Percentiles rank a stretch among this genome's conserved stretches.
Evolutionary conservation across 225 moss, liverwort and hornwort species (phyloP).

Genomic region (Anthoceros angustus): DNA sequence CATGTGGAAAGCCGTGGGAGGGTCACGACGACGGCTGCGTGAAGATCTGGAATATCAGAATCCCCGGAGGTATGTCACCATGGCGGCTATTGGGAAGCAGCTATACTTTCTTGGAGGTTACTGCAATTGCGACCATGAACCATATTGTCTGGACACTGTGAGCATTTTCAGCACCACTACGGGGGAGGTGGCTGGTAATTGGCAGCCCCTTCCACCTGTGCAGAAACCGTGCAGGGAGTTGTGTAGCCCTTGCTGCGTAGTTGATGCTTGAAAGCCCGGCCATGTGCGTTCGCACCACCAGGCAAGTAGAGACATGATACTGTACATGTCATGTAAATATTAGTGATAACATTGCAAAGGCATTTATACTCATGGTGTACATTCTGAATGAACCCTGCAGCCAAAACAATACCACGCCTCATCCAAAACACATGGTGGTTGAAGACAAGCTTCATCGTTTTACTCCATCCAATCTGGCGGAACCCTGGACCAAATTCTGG

Average conservation of each 20-base stretch:
- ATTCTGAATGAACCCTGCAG: too few relatives aligned
- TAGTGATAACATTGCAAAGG: too few relatives aligned
- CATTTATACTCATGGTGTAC: too few relatives aligned
- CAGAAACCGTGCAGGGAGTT: neutral
- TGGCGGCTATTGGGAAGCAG: constrained; percentile 1
- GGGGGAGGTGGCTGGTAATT: neutral
- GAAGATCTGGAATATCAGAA: constrained; percentile 1
- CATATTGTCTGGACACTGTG: neutral
- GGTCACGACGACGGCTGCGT: neutral
- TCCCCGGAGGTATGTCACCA: neutral
- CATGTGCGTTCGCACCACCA: neutral
- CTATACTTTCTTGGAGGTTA: constrained; percentile 2
- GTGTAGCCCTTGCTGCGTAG: constrained; percentile 1
- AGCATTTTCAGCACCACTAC: neutral
- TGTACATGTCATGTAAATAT: too few relatives aligned
- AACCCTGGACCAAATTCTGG: too few relatives aligned
- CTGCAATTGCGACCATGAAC: constrained; percentile 1
- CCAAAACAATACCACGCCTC: too few relatives aligned
- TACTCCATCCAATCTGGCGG: too few relatives aligned
- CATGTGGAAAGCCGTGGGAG: constrained; percentile 5
- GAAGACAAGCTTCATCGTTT: too few relatives aligned
- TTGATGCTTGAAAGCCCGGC: neutral
- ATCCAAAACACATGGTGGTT: too few relatives aligned
- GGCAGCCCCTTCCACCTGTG: neutral
- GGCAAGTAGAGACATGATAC: too few relatives aligned